Conservation (phyloP, 2,329 filamentous ascomycete species). For the Nothopassalora personata region DNA sequence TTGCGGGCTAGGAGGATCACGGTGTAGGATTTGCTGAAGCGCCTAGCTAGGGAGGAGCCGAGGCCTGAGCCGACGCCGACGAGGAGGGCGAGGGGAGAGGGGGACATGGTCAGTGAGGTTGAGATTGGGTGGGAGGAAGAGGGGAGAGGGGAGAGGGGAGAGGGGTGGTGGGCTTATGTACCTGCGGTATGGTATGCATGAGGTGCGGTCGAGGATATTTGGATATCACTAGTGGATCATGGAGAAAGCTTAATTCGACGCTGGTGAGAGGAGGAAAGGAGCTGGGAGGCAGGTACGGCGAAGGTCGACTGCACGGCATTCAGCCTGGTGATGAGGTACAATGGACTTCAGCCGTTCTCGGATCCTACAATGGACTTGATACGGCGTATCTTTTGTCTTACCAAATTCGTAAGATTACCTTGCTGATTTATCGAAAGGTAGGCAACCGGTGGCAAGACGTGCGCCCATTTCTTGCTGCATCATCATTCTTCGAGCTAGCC, state of each 20-base stretch:
- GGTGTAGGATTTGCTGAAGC: conserved; percentile 58
- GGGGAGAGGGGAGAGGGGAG: not conserved
- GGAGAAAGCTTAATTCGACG: not conserved
- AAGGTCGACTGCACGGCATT: not conserved
- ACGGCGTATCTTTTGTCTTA: no score
- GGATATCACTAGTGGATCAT: not conserved
- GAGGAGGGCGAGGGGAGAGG: conserved; percentile 54
- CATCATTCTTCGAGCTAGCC: no score
- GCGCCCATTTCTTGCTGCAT: no score
- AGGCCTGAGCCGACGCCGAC: conserved; percentile 67
- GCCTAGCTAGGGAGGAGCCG: conserved; percentile 53
- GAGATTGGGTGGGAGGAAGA: not conserved
- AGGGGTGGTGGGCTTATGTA: not conserved
- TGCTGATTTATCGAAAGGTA: no score
- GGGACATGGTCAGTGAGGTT: not conserved
- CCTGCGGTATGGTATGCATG: not conserved
- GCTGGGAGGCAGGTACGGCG: not conserved
- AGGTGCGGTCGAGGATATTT: not conserved
- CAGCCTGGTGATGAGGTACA: no score
- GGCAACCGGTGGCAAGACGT: no score
- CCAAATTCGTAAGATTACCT: no score
- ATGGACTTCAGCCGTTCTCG: no score
- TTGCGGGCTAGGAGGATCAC: conserved; percentile 66
- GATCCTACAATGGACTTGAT: no score
- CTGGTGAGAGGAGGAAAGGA: not conserved